A percentile compares a stretch with the other conserved stretches of the same genome.
phyloP scores from a whole-genome alignment of 2,329 filamentous ascomycete genomes.

The Cryphonectria japonica region DNA sequence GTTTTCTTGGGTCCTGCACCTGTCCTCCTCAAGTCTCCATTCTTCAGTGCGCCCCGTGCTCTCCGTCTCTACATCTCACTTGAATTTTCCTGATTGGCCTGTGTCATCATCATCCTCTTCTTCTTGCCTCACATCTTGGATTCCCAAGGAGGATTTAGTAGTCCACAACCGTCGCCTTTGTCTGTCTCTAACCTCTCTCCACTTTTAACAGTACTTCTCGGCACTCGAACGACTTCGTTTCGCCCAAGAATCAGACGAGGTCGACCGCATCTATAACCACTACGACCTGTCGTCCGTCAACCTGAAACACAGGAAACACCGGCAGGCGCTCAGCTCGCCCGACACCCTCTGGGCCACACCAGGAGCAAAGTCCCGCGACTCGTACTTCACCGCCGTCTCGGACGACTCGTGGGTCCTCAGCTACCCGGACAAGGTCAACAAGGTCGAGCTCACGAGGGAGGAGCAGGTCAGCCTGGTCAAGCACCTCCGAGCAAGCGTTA shows the following conservation, averaged over 20 bases:
- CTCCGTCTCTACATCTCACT: neutral
- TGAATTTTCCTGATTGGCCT: neutral
- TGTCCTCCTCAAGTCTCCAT: neutral
- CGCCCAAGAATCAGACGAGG: slow-evolving; percentile 49
- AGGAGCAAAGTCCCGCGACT: slow-evolving; percentile 37
- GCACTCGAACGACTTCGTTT: slow-evolving; percentile 72
- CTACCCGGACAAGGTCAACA: slow-evolving; percentile 73
- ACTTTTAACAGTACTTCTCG: slow-evolving; percentile 66
- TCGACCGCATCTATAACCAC: slow-evolving; percentile 43
- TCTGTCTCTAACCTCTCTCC: slow-evolving; percentile 6
- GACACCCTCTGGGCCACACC: slow-evolving; percentile 39
- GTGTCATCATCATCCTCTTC: neutral
- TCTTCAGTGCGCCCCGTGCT: neutral
- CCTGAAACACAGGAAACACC: slow-evolving; percentile 37
- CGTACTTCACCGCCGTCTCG: slow-evolving; percentile 47
- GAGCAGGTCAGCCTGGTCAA: slow-evolving; percentile 67
- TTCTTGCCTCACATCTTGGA: slow-evolving; percentile 7
- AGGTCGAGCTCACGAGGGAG: slow-evolving; percentile 70
- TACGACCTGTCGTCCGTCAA: slow-evolving; percentile 40
- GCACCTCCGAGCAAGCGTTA: slow-evolving; percentile 46
- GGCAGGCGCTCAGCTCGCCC: slow-evolving; percentile 36
- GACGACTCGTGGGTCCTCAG: slow-evolving; percentile 71
- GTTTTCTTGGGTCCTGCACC: too few species aligned
- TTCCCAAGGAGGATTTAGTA: neutral
- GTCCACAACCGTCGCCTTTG: slow-evolving; percentile 23